Evolutionary conservation across 2,329 filamentous ascomycete genomes (phyloP), one percentile per base, ranked within the genome.

Genomic region (Pezizomycotina sp.): DNA sequence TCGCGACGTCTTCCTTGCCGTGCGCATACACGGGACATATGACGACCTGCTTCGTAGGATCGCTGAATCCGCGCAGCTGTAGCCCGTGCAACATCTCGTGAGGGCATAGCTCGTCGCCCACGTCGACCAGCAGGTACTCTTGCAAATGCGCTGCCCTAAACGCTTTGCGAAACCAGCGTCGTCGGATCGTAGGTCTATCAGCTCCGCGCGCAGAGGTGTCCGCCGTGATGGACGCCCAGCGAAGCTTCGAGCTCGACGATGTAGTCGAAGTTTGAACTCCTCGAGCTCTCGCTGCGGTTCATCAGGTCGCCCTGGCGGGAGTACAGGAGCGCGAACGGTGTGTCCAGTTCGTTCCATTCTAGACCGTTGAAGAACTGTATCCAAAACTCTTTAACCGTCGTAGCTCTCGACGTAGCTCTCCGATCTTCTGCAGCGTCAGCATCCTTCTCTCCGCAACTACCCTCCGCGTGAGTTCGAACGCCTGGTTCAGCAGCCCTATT

Each of bases 281-380:
- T 37, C 5, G 38, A 42, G 3, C 14, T 19, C 39, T 84, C 78
- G 52, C 73, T 79, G 45, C 81, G 77, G 6, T 54, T 58, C 12
- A 82, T 76, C 31, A 83, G n/a, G n/a, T n/a, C n/a, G n/a, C n/a
- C n/a, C n/a, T n/a, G 39, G 31, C 41, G 40, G 23, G 41, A 44
- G 22, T 42, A 42, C 10, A 42, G 34, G 10, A 42, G 14, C 5
- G 38, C 34, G 14, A 42, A 42, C 1, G 34, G 38, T 4, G 34
- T 31, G 23, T 42, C 38, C 5, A 23, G 33, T 25, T 37, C 34
- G 14, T 37, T 42, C 5, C 34, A 37, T 15, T 42, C 29, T 31
- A 38, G 27, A 16, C 34, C 38, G 15, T 24, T 24, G n/a, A 50
- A 26, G 14, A 49, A 31, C 23, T 47, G 21, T 12, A 28, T 42